A percentile compares a stretch with the other conserved stretches of the same genome.
Evolutionary conservation across 371 early-diverging fungal species (phyloP).

Genomic region (Circinella umbellata): DNA sequence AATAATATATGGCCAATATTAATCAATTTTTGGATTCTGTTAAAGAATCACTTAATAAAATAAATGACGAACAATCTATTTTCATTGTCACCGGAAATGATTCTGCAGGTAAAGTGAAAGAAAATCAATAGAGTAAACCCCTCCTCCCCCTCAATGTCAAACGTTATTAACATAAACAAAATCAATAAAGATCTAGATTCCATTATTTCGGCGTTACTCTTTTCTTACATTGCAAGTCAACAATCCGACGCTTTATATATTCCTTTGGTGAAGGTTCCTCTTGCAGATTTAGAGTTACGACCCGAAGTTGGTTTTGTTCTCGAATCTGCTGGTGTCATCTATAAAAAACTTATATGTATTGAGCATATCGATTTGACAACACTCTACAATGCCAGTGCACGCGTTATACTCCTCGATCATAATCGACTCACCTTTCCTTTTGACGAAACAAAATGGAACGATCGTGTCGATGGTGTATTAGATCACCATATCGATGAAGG

Average conservation of each 20-base stretch:
- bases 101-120: constrained; percentile 60
- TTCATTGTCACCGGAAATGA: constrained; percentile 73
- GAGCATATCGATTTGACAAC: constrained; percentile 25
- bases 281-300: constrained; percentile 65
- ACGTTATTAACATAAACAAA: neutral
- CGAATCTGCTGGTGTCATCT: constrained; percentile 24
- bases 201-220: constrained; percentile 62
- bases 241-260: constrained; percentile 29
- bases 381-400: constrained; percentile 25
- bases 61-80: neutral
- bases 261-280: constrained; percentile 67
- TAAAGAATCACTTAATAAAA: neutral
- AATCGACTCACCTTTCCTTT: constrained; percentile 61
- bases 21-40: constrained; percentile 8
- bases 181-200: constrained; percentile 71
- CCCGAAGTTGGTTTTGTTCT: constrained; percentile 67
- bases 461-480: constrained; percentile 60
- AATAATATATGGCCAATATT: neutral
- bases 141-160: neutral
- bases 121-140: too few species aligned
- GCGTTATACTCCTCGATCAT: constrained; percentile 64
- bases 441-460: constrained; percentile 15
- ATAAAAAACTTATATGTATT: constrained; percentile 31
- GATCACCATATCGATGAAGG: constrained; percentile 81
- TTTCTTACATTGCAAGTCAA: constrained; percentile 50